These are phyloP conservation scores for Ustilago loliicola DNA, from an alignment of 1,284 basidiomycete genomes.

Conservation along the genomic window DNA sequence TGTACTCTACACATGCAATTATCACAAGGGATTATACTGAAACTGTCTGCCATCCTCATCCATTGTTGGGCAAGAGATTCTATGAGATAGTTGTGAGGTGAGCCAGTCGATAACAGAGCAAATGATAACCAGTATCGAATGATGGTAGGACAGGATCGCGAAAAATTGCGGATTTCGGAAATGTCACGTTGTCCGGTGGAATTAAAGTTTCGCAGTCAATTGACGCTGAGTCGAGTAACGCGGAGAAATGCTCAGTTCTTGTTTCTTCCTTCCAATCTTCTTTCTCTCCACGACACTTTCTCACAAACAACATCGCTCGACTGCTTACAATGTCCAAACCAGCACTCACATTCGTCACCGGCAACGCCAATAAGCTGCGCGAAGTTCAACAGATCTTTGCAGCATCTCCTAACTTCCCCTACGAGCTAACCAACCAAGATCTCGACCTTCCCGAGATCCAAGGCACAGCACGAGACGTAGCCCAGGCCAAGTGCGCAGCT, in stretches of 20 bases:
- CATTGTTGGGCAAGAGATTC: too few species aligned
- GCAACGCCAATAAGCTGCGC: constrained; percentile 91
- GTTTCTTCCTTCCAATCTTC: not conserved
- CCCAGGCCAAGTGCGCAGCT: constrained; percentile 84
- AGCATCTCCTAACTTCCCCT: constrained; percentile 40
- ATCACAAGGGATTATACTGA: not conserved
- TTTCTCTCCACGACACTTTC: not conserved
- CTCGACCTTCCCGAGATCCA: constrained; percentile 89
- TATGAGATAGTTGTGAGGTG: too few species aligned
- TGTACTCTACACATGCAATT: constrained; percentile 5
- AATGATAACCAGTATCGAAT: too few species aligned
- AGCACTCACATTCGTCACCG: constrained; percentile 81
- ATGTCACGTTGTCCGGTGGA: not conserved
- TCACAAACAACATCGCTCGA: not conserved
- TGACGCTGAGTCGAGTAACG: constrained; percentile 38
- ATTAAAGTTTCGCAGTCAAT: constrained; percentile 8
- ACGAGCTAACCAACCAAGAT: constrained; percentile 30
- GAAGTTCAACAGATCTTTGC: constrained; percentile 82
- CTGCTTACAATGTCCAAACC: constrained; percentile 32
- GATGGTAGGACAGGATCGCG: not conserved
- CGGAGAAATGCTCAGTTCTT: not conserved
- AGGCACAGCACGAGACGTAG: constrained; percentile 91
- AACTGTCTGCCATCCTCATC: too few species aligned
- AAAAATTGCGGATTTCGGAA: constrained; percentile 2
- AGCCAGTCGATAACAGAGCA: too few species aligned